Conservation (phyloP, 768 basidiomycete genomes). For the Lactarius pseudohatsudake region DNA sequence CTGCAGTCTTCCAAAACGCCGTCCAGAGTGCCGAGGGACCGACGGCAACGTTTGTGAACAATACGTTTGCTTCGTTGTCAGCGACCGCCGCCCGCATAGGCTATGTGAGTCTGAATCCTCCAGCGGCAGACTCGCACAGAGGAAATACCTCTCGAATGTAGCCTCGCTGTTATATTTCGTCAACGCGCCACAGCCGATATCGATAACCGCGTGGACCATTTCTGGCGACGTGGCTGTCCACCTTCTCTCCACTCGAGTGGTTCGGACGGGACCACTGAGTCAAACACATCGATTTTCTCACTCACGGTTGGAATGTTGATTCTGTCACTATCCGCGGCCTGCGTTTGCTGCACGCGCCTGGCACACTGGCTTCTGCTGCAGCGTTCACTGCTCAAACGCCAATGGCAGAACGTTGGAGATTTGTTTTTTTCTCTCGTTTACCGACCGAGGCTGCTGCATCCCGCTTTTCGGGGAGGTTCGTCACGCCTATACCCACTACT, state of each 20-base stretch:
- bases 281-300: too few species aligned
- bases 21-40: constrained; percentile 42
- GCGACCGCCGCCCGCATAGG: too few species aligned
- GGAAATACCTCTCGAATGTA: constrained; percentile 49
- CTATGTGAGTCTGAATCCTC: too few species aligned
- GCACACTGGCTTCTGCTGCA: constrained; percentile 57
- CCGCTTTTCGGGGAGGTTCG: too few species aligned
- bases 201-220: constrained; percentile 40
- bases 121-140: too few species aligned
- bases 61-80: constrained; percentile 41
- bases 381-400: constrained; percentile 53
- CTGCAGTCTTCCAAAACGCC: constrained; percentile 51
- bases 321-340: too few species aligned
- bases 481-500: neutral
- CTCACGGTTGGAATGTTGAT: too few species aligned
- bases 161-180: constrained; percentile 55
- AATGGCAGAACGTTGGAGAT: constrained; percentile 40
- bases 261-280: too few species aligned
- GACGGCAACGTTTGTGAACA: constrained; percentile 39
- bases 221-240: constrained; percentile 45
- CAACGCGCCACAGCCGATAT: constrained; percentile 37
- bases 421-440: too few species aligned
- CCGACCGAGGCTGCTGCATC: too few species aligned
- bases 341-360: constrained; percentile 45
- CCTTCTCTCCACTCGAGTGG: too few species aligned